Base-by-base conservation (phyloP, 2,329 filamentous ascomycete species). In the Fusarium pininemorale region DNA sequence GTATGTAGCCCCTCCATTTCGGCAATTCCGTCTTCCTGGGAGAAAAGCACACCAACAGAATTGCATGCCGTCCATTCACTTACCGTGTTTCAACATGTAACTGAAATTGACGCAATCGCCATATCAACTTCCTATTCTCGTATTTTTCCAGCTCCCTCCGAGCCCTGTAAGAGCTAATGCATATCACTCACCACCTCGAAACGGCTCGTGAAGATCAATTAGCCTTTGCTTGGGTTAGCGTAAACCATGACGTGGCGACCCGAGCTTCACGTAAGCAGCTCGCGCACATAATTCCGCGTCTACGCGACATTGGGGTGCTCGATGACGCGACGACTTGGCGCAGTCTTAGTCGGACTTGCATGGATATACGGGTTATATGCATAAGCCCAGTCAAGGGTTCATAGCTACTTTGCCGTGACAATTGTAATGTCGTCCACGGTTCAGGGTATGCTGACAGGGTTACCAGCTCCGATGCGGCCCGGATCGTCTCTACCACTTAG, bases 171-270 rank as follows among this genome's bases (percentile, higher is more conserved):
- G 48, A 35, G 16, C 48, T 51, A 35, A 35, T 35, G 30, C 30
- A 35, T 11, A 24, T 35, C 48, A 24, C 48, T 20, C 48, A 24
- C 48, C 30, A 35, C 3, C 16, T 35, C 30, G 48, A 51, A 35
- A 51, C 48, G 48, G 48, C 48, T 51, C 48, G 30, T 35, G 48
- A 20, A 51, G 48, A 51, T 51, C 48, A 35, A 11, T 35, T 35
- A 24, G 30, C 6, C 48, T 35, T 14, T 51, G 3, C 16, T 24
- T 8, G 9, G 48, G 12, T 24, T 51, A 51, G 48, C 48, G 30
- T 24, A 51, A 32, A 24, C 22, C n/a, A 51, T 24, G 48, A 51
- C 48, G 48, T 51, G 48, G 30, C 48, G 11, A 4, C 9, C 18
- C 6, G 12, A 20, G 30, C 30, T 6, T 20, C 16, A 20, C 48